Percentiles rank a stretch among this genome's conserved stretches.
These are phyloP conservation scores for Monilinia vaccinii-corymbosi DNA, from an alignment of 2,329 filamentous ascomycete species.

Conservation along the genomic window DNA sequence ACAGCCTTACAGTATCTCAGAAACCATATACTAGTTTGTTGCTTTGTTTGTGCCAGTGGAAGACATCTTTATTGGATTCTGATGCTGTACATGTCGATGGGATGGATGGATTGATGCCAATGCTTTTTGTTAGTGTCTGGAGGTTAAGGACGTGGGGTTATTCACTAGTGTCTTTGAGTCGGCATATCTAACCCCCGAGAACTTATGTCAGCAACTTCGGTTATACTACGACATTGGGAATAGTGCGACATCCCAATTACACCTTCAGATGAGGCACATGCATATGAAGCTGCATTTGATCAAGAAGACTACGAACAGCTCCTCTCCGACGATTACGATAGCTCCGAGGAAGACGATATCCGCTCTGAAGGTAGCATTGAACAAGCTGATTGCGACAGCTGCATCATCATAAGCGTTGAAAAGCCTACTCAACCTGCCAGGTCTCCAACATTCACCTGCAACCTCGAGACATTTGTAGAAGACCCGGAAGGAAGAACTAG, in stretches of 20 bases:
- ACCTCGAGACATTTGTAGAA: not conserved
- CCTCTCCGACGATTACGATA: not conserved
- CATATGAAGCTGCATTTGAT: not conserved
- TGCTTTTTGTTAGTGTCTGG: no score
- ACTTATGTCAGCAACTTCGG: not conserved
- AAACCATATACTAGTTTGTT: not conserved
- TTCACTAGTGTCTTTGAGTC: not conserved
- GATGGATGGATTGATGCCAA: not conserved
- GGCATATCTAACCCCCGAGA: not conserved
- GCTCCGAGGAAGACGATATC: not conserved
- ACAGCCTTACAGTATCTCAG: not conserved
- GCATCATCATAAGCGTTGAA: not conserved
- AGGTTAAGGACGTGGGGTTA: constrained; percentile 1
- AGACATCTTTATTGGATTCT: not conserved
- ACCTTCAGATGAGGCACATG: not conserved
- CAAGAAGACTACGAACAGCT: not conserved
- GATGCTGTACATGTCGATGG: not conserved
- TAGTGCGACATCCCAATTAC: not conserved
- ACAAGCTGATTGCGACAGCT: not conserved
- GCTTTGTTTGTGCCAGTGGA: not conserved
- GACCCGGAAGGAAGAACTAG: not conserved
- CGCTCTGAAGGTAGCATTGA: not conserved
- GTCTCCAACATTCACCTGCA: not conserved
- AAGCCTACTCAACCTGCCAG: not conserved
- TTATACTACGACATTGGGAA: not conserved